Evolutionary conservation across 78 protist species (phyloP).

Genomic region (Dictyostelium intermedium): DNA sequence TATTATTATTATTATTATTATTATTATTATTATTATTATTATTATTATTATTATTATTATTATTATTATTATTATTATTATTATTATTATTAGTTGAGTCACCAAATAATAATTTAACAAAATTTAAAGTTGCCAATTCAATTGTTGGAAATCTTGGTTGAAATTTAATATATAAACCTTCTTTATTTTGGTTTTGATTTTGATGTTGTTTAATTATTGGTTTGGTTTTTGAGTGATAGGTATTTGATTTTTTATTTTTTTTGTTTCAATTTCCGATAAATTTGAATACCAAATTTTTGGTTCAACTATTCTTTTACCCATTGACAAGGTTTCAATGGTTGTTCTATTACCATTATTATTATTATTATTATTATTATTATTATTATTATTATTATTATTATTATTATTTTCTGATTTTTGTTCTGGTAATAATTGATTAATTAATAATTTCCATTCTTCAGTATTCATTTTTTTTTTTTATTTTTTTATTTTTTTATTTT

Average conservation of each 20-base stretch:
- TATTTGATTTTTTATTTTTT: background rate
- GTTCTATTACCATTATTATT: background rate
- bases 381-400: background rate
- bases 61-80: background rate
- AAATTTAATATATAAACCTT: background rate
- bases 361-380: no score
- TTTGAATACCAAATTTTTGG: background rate
- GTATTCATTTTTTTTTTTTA: background rate
- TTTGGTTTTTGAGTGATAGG: background rate
- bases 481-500: no score
- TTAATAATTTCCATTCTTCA: background rate
- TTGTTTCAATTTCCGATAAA: background rate
- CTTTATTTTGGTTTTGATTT: background rate
- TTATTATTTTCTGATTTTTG: background rate
- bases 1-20: no score
- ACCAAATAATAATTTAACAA: background rate
- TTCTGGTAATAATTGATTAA: background rate
- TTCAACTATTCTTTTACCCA: background rate
- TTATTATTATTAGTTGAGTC: background rate
- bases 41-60: no score
- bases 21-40: no score
- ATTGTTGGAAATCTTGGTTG: background rate
- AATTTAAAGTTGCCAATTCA: background rate
- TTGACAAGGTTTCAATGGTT: background rate
- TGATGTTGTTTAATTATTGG: background rate